Evolutionary conservation across 1,139 yeast genomes (phyloP).

Genomic region (Debaryomyces udenii): DNA sequence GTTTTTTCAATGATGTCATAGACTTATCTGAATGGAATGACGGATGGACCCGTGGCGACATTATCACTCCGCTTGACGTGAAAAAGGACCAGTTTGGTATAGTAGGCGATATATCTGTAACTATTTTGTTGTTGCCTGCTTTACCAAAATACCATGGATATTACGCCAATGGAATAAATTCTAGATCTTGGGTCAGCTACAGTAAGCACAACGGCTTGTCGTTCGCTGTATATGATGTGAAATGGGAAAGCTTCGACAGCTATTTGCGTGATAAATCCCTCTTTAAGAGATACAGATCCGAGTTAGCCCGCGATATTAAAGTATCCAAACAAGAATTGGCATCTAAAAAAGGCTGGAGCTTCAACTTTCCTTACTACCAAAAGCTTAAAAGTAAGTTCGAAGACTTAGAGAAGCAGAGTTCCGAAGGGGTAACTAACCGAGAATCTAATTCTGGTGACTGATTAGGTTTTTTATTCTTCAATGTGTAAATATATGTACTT

Average conservation of each 20-base stretch:
- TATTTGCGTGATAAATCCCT: constrained; percentile 34
- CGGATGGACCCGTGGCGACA: constrained; percentile 31
- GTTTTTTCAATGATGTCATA: constrained; percentile 46
- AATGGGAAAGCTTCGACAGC: constrained; percentile 46
- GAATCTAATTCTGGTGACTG: too few species aligned
- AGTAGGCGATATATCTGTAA: constrained; percentile 63
- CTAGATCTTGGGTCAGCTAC: constrained; percentile 67
- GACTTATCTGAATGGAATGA: constrained; percentile 42
- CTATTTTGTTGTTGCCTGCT: constrained; percentile 70
- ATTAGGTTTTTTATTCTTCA: too few species aligned
- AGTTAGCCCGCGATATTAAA: constrained; percentile 28
- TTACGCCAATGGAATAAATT: constrained; percentile 66
- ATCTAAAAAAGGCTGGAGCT: constrained; percentile 35
- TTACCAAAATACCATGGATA: constrained; percentile 63
- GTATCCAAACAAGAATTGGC: constrained; percentile 20
- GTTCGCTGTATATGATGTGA: constrained; percentile 56
- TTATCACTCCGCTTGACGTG: constrained; percentile 26
- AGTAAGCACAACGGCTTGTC: constrained; percentile 71
- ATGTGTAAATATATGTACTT: too few species aligned
- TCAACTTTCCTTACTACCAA: constrained; percentile 31
- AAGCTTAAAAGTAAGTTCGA: constrained; percentile 29
- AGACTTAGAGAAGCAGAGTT: constrained; percentile 2
- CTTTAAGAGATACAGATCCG: constrained; percentile 33
- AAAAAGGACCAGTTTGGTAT: constrained; percentile 33
- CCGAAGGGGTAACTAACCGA: too few species aligned